Base-by-base conservation (phyloP, 1,284 basidiomycete genomes). In the Austroboletus novae-zelandiae region DNA sequence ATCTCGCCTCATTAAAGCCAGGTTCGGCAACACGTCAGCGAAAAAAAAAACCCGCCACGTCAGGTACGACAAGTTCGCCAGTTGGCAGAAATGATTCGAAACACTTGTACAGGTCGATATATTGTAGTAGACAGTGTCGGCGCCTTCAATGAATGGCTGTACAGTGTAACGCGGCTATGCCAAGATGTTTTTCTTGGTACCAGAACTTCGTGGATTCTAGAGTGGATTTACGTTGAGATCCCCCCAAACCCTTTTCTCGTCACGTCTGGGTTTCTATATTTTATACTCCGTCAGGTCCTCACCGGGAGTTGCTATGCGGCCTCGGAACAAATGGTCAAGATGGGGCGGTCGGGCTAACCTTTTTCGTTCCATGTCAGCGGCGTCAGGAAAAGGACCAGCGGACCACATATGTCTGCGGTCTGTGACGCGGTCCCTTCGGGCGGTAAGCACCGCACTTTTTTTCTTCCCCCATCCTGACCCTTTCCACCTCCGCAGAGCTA, bases 341-440 rank as follows among this genome's bases (percentile, higher is more conserved):
- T 51, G 50, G 56, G 48, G 42, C 9, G 37, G 41, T 29, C 43
- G 43, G 29, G 45, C 53, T 48, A 59, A 44, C 64, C 47, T 45
- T 62, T 66, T 58, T 48, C 47, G 58, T 56, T 65, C 59, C 64
- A 62, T 62, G 61, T 62, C 64, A 62, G 61, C 64, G 61, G 64
- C 61, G 49, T 51, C 61, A 50, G 57, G 45, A 45, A 59, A 43
- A 58, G 60, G 42, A 42, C 50, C 49, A 50, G 52, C 62, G 48
- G 52, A 30, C 56, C 61, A 61, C 64, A 57, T 52, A 66, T 66
- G 64, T 66, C 62, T 50, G 52, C 48, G 62, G 59, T 53, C 58
- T 58, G 50, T 53, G 60, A 66, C 64, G 47, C 55, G 58, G 45
- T 61, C 30, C 37, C 52, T 34, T 41, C 44, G 31, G 42, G 51